Base-by-base conservation (phyloP, 2,329 filamentous ascomycete genomes). In the Penicillium capsulatum region DNA sequence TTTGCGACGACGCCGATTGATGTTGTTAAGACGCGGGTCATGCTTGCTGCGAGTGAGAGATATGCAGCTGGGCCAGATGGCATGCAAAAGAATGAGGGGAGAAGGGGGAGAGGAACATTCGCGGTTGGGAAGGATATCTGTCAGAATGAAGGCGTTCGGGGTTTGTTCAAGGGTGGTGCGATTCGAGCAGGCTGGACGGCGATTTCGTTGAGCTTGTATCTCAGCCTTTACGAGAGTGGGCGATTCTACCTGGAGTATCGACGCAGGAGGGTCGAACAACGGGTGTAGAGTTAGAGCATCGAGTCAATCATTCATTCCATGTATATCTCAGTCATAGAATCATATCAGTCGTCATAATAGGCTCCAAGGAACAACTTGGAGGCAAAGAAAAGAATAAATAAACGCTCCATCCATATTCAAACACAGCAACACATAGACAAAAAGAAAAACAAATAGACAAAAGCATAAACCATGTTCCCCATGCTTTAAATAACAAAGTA, bases 1-100 rank as follows among this genome's bases (percentile, higher is more conserved):
- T 76, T 86, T 7, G 62, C 92, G n/a, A 95, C 89, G 1, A 94
- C 89, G 35, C 90, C 90, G 0, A 80, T 89, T 39, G 90, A 95
- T 63, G 87, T 94, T 7, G 77, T 95, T 16, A 94, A 95, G 71
- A 94, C 89, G 48, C 71, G 86, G 34, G 84, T 94, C 66, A 95
- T 94, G 89, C 71, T 95, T 17, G 73, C 76, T 19, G 80, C 80
- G 1, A 72, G 69, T 10, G 61, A 39, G 29, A 27, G 17, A 24
- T 31, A 13, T 32, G 30, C 8, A 16, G 15, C 2, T 28, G 32
- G 27, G 43, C 16, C 15, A 36, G 34, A 8, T 5, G 11, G 11
- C 1, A 13, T 2, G n/a, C 6, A n/a, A n/a, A 6, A 14, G 26
- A 28, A 4, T 31, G 4, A 7, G 6, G 14, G n/a, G 19, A 24